Base-by-base conservation (phyloP, 2,329 filamentous ascomycete genomes). In the Xylaria digitata region DNA sequence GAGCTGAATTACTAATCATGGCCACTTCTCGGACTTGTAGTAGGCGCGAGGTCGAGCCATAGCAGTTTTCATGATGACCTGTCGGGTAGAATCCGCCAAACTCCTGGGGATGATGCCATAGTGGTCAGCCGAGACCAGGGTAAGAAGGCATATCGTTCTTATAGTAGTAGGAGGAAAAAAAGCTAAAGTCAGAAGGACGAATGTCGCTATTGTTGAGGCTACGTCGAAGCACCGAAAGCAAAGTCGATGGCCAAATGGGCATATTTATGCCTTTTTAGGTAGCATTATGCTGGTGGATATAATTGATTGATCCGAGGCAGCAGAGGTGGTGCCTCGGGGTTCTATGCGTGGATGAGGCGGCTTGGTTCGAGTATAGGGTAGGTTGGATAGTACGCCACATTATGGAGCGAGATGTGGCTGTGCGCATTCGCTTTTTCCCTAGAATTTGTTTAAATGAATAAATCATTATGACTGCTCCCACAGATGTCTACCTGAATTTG, bases 1-100 rank as follows among this genome's bases (percentile, higher is more conserved):
- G 32, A 5, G 32, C 32, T 34, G 8, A 8, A 34, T 34, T 19
- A 42, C 61, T 52, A 46, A 62, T 66, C 58, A 66, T 66, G 6
- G 52, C 63, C 9, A 65, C 57, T 52, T 65, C 63, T 52, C 63
- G 52, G 34, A 66, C 63, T 34, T 45, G 63, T 5, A 61, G 17
- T 1, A 52, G 6, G 45, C 26, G 13, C 15, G 58, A 46, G 1
- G 21, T 3, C 5, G 37, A 23, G 26, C 26, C 37, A 2, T 21
- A 1, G 57, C 52, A 61, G 15, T n/a, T n/a, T n/a, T 40, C n/a
- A 42, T 62, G 26, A 42, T 61, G 45, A 19, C 46, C 52, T 11
- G 45, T 66, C 17, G 58, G 58, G 21, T 57, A 66, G 15, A 53
- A 32, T 3, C 53, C 11, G 3, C 37, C 45, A 3, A 6, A 32